These are phyloP conservation scores for Kodamaea nitidulidarum DNA, from an alignment of 805 yeast genomes.

Conservation along the genomic window DNA sequence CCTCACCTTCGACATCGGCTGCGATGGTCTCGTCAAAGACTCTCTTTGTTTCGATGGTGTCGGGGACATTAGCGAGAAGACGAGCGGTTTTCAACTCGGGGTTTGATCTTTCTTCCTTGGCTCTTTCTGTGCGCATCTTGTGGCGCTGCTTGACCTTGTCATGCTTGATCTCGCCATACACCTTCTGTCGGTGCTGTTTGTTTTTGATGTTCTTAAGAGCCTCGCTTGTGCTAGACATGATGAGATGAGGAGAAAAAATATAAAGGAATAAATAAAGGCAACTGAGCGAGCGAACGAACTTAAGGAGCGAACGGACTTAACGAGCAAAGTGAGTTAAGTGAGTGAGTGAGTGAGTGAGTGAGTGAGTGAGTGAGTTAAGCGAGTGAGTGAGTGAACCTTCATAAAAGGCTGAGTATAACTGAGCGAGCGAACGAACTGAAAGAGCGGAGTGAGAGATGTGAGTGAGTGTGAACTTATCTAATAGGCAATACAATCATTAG, in stretches of 20 bases:
- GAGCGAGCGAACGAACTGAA: no score
- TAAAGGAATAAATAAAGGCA: not conserved
- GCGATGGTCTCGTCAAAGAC: constrained; percentile 81
- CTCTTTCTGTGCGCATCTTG: constrained; percentile 70
- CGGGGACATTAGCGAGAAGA: constrained; percentile 70
- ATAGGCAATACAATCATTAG: no score
- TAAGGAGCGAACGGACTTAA: no score
- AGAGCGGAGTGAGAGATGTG: no score
- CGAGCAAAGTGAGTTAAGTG: no score
- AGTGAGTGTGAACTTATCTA: no score
- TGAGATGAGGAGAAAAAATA: constrained; percentile 9
- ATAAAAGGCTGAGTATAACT: no score
- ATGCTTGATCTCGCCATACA: constrained; percentile 69
- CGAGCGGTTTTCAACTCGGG: constrained; percentile 82
- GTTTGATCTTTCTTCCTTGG: constrained; percentile 79
- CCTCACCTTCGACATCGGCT: constrained; percentile 57
- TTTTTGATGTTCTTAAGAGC: constrained; percentile 53
- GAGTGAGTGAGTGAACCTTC: no score
- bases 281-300: no score
- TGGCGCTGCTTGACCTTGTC: constrained; percentile 75
- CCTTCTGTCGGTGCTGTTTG: constrained; percentile 74
- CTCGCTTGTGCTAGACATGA: constrained; percentile 20
- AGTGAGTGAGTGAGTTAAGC: no score
- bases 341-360: no score
- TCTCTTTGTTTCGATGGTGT: constrained; percentile 78